phyloP scores from a whole-genome alignment of 2,329 filamentous ascomycete species.

The Tolypocladium album region DNA sequence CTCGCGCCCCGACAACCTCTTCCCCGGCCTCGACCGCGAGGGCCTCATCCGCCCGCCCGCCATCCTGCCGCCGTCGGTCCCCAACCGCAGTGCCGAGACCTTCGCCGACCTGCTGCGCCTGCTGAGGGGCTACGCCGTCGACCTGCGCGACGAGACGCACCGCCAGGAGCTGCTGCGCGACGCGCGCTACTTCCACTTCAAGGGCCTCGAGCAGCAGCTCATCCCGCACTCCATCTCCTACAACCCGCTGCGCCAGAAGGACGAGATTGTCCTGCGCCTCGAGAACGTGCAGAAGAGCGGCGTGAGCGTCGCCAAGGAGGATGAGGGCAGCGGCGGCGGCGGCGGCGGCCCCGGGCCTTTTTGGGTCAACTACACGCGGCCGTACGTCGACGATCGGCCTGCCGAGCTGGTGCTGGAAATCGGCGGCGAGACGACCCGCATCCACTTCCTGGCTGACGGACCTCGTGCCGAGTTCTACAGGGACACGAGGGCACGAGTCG shows the following conservation, averaged over 20 bases:
- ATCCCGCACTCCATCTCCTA: constrained; percentile 67
- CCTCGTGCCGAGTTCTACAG: constrained; percentile 62
- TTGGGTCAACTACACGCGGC: constrained; percentile 72
- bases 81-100: constrained; percentile 69
- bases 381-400: constrained; percentile 67
- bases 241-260: constrained; percentile 56
- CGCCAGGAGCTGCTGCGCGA: constrained; percentile 70
- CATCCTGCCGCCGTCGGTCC: constrained; percentile 72
- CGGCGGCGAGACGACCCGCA: constrained; percentile 50
- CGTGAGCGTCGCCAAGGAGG: constrained; percentile 51
- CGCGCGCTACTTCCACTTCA: constrained; percentile 87
- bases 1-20: constrained; percentile 65
- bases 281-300: constrained; percentile 87
- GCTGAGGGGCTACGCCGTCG: constrained; percentile 71
- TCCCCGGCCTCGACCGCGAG: constrained; percentile 72
- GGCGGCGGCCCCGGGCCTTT: constrained; percentile 20
- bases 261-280: constrained; percentile 70
- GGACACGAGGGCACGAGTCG: constrained; percentile 57
- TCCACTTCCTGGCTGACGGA: constrained; percentile 33
- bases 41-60: constrained; percentile 77
- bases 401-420: constrained; percentile 75
- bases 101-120: constrained; percentile 77
- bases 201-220: constrained; percentile 78
- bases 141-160: constrained; percentile 66
- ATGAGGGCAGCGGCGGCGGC: not conserved